Percentiles rank a stretch among this genome's conserved stretches.
phyloP scores from a whole-genome alignment of 2,329 filamentous ascomycete genomes.

The Sclerotinia borealis region DNA sequence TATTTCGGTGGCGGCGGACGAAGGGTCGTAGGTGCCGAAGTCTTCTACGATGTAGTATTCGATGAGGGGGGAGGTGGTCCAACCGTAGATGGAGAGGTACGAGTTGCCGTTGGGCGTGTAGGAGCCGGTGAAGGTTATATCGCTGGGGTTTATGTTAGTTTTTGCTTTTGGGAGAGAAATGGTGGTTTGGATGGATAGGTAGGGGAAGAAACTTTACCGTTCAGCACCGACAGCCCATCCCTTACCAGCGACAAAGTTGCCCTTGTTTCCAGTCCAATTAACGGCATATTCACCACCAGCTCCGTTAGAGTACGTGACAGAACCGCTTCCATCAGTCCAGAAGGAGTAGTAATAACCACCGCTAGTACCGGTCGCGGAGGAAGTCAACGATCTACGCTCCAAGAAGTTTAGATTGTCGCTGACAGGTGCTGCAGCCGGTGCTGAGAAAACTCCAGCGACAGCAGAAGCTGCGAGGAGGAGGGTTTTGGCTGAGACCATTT shows the following conservation, averaged over 20 bases:
- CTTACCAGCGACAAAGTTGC: conserved; percentile 44
- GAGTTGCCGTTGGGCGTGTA: conserved; percentile 38
- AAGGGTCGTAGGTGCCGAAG: conserved; percentile 46
- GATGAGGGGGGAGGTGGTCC: conserved; percentile 35
- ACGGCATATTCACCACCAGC: conserved; percentile 44
- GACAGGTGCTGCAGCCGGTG: background rate
- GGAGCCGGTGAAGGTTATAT: conserved; percentile 38
- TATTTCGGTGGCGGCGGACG: conserved; percentile 41
- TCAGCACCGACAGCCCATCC: conserved; percentile 40
- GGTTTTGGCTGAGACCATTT: conserved; percentile 2
- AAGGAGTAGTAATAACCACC: conserved; percentile 46
- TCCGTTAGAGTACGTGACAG: conserved; percentile 50
- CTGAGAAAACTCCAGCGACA: conserved; percentile 3
- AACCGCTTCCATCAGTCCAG: conserved; percentile 47
- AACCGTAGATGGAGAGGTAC: conserved; percentile 54
- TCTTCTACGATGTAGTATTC: conserved; percentile 50
- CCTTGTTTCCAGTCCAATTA: conserved; percentile 40
- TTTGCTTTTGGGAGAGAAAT: background rate
- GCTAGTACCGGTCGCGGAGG: conserved; percentile 7
- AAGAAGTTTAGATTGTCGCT: background rate
- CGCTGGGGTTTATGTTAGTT: conserved; percentile 16
- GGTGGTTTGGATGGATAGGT: background rate
- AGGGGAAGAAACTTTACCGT: conserved; percentile 14
- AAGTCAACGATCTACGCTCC: conserved; percentile 1
- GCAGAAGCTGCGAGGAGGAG: conserved; percentile 11